Conservation (phyloP, 768 basidiomycete genomes). For the Cytidiella melzeri region DNA sequence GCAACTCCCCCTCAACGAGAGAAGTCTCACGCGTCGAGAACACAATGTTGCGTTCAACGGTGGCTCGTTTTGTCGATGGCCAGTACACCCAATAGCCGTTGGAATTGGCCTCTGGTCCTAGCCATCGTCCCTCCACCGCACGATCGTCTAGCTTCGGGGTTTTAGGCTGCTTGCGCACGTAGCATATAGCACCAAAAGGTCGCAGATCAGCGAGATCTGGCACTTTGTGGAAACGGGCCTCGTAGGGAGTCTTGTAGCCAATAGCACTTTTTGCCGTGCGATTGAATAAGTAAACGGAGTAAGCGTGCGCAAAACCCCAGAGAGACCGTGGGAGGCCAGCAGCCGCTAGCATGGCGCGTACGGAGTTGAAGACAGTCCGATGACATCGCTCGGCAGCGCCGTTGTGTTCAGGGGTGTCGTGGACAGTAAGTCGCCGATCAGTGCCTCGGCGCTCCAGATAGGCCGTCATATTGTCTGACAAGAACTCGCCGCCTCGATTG, state of each 20-base stretch:
- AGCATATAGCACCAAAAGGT: neutral
- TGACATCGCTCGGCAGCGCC: constrained; percentile 17
- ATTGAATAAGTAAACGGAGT: neutral
- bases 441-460: constrained; percentile 16
- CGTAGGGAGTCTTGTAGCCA: neutral
- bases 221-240: neutral
- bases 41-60: constrained; percentile 16
- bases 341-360: too few species aligned
- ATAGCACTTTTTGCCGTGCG: neutral
- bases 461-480: constrained; percentile 12
- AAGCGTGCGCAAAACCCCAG: neutral
- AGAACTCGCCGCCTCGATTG: constrained; percentile 22
- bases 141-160: neutral
- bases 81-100: constrained; percentile 30
- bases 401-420: constrained; percentile 22
- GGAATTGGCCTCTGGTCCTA: constrained; percentile 29
- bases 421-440: constrained; percentile 10
- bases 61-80: constrained; percentile 18
- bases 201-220: neutral
- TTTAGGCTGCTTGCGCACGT: neutral
- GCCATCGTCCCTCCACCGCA: constrained; percentile 17
- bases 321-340: neutral
- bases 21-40: constrained; percentile 1
- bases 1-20: constrained; percentile 4
- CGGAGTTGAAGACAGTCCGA: constrained; percentile 8